Conservation (phyloP, 2,329 filamentous ascomycete genomes). For the Coccinonectria pachysandricola region DNA sequence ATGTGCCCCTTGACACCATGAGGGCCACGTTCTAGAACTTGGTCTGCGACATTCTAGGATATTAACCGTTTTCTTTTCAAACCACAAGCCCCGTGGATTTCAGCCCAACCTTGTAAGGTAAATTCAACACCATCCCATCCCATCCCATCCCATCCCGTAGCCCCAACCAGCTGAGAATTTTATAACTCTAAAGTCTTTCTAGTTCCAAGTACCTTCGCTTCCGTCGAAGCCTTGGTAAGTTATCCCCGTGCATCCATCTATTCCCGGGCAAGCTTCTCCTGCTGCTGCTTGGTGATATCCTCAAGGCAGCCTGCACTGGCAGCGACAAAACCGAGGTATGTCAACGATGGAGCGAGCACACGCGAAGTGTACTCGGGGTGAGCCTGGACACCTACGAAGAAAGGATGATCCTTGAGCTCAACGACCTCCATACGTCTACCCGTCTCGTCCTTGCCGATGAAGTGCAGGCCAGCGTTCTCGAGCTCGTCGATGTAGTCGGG, state of each 20-base stretch:
- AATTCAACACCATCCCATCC: too few species aligned
- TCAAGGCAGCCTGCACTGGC: conserved; percentile 58
- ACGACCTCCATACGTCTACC: conserved; percentile 75
- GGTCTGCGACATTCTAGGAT: too few species aligned
- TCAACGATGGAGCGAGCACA: conserved; percentile 62
- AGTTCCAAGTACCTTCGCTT: neutral
- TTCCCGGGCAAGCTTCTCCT: too few species aligned
- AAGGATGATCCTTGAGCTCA: conserved; percentile 74
- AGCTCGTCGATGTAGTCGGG: conserved; percentile 62
- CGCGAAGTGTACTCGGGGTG: conserved; percentile 78
- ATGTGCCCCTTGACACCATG: too few species aligned
- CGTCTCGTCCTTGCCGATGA: conserved; percentile 70
- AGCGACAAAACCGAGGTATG: conserved; percentile 45
- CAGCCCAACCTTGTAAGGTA: too few species aligned
- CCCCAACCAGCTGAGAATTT: neutral
- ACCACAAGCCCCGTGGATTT: too few species aligned
- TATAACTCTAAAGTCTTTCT: neutral
- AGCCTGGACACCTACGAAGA: conserved; percentile 50
- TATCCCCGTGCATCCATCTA: neutral
- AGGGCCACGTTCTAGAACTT: too few species aligned
- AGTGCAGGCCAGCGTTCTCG: conserved; percentile 57
- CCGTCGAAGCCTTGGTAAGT: neutral
- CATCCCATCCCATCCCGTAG: too few species aligned
- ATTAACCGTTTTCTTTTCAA: too few species aligned
- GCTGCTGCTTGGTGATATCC: conserved; percentile 14